Conservation (phyloP, 2,329 filamentous ascomycete species). For the Cordyceps pruinosa region DNA sequence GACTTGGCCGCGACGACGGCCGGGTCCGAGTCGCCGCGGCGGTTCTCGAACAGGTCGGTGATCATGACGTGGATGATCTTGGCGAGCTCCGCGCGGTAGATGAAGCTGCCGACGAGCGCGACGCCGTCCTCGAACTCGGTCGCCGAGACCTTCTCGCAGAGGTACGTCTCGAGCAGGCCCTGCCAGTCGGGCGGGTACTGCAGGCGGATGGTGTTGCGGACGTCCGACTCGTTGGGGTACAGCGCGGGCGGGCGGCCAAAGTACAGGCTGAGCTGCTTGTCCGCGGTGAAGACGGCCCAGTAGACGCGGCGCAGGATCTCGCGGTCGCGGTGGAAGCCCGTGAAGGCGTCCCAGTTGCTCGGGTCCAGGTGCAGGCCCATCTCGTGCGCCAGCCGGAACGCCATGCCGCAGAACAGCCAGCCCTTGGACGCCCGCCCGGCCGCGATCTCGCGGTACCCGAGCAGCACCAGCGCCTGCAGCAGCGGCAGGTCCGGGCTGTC, state of each 20-base stretch:
- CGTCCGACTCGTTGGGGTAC: conserved; percentile 42
- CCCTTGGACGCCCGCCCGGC: conserved; percentile 41
- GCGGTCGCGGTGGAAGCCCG: conserved; percentile 33
- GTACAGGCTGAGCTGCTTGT: conserved; percentile 45
- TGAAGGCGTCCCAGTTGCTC: conserved; percentile 39
- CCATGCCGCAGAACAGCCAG: conserved; percentile 47
- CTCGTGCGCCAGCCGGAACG: conserved; percentile 43
- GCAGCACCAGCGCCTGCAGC: conserved; percentile 36
- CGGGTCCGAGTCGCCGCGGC: conserved; percentile 33
- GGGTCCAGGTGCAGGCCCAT: conserved; percentile 47
- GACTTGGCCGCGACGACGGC: conserved; percentile 35
- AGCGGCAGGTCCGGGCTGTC: conserved; percentile 41
- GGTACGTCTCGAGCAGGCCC: conserved; percentile 40
- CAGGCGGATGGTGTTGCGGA: conserved; percentile 40
- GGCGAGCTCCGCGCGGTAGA: conserved; percentile 40
- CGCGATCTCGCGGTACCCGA: conserved; percentile 42
- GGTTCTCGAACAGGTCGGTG: conserved; percentile 43
- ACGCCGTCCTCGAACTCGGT: conserved; percentile 41
- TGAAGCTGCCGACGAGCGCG: conserved; percentile 36
- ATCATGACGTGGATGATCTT: conserved; percentile 45
- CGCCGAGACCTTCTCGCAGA: conserved; percentile 36
- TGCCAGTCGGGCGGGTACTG: conserved; percentile 44
- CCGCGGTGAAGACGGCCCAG: conserved; percentile 43
- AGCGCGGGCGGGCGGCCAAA: conserved; percentile 44
- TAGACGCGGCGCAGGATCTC: conserved; percentile 43